Evolutionary conservation across 768 basidiomycete species (phyloP).

Genomic region (Chalciporus pseudorubinellus): DNA sequence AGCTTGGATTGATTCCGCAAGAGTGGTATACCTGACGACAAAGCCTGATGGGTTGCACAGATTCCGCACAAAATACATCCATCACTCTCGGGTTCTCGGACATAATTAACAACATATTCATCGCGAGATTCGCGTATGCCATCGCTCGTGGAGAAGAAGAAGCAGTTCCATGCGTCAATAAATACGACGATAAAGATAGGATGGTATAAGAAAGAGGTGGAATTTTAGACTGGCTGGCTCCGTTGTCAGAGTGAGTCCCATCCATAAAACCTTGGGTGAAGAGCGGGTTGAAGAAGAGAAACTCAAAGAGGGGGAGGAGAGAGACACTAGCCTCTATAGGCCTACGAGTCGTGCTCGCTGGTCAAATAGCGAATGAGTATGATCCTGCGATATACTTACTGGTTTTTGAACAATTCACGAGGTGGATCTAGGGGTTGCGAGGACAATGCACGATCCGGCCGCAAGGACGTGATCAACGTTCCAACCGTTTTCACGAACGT

Average conservation of each 20-base stretch:
- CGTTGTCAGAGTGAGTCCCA: constrained; percentile 28
- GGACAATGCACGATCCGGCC: constrained; percentile 54
- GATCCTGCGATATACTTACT: constrained; percentile 36
- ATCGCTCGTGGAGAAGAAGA: constrained; percentile 54
- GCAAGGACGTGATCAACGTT: constrained; percentile 48
- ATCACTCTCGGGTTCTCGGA: constrained; percentile 50
- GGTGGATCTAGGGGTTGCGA: constrained; percentile 45
- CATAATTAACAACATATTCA: constrained; percentile 51
- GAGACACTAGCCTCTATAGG: constrained; percentile 61
- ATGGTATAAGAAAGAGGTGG: constrained; percentile 46
- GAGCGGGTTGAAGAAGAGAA: constrained; percentile 46
- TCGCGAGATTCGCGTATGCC: constrained; percentile 58
- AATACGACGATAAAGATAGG: constrained; percentile 60
- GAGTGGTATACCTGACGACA: constrained; percentile 56
- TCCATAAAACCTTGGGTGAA: constrained; percentile 51
- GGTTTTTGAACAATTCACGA: constrained; percentile 54
- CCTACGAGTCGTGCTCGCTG: constrained; percentile 33
- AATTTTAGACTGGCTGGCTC: constrained; percentile 18
- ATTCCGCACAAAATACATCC: constrained; percentile 43
- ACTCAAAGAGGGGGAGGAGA: constrained; percentile 61
- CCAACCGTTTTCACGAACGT: constrained; percentile 51
- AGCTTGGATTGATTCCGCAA: background rate
- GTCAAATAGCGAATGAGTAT: background rate
- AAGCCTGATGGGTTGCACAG: constrained; percentile 43
- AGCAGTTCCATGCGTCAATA: constrained; percentile 67